Conservation (phyloP, 192 early-diverging fungal genomes). For the Rhizophlyctis rosea region DNA sequence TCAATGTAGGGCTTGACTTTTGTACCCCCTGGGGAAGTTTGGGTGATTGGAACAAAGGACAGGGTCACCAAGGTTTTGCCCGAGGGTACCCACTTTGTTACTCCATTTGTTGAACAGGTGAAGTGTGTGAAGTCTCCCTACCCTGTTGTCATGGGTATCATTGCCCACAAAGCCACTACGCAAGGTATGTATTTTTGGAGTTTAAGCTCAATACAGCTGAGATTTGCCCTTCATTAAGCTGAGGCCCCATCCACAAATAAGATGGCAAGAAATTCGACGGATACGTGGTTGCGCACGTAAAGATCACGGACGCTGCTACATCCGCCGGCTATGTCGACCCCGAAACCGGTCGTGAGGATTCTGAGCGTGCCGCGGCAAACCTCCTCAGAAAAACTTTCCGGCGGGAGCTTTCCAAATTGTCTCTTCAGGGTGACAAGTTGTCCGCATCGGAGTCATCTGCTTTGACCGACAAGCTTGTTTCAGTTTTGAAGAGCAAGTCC, state of each 20-base stretch:
- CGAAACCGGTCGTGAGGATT: constrained; percentile 48
- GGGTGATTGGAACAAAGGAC: constrained; percentile 44
- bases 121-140: constrained; percentile 43
- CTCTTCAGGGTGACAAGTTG: constrained; percentile 21
- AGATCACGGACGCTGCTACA: constrained; percentile 44
- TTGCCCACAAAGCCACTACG: constrained; percentile 33
- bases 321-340: constrained; percentile 50
- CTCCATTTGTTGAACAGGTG: constrained; percentile 44
- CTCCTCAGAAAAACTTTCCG: constrained; percentile 36
- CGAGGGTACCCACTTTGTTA: constrained; percentile 38
- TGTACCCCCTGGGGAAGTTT: constrained; percentile 48
- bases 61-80: constrained; percentile 23
- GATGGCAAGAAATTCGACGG: constrained; percentile 47
- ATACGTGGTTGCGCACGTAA: constrained; percentile 47
- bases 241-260: too few relatives aligned
- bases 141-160: constrained; percentile 42
- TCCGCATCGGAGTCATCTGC: constrained; percentile 29
- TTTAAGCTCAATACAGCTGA: too few relatives aligned
- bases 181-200: constrained; percentile 30
- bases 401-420: constrained; percentile 36
- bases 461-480: constrained; percentile 40
- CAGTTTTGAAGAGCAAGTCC: constrained; percentile 33
- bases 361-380: constrained; percentile 53
- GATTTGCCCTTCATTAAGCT: too few relatives aligned
- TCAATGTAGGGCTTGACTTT: constrained; percentile 41